Conservation (phyloP, 495 filamentous ascomycete species). For the Penicillium verhagenii region DNA sequence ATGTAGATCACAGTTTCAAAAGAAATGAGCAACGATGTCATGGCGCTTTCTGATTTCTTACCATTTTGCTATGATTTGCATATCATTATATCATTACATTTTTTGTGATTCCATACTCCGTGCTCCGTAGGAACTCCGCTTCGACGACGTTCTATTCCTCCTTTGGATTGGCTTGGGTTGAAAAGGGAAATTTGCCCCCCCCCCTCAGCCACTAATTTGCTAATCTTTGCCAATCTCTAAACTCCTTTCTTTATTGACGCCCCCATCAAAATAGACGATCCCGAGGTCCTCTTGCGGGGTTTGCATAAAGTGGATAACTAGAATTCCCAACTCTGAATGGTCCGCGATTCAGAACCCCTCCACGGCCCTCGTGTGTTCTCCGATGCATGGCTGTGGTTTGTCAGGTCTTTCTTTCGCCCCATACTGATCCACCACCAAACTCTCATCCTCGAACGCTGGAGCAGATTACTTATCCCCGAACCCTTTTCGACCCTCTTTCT, state of each 20-base stretch:
- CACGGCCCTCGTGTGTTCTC: slow-evolving; percentile 15
- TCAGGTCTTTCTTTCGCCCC: background rate
- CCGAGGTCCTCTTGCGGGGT: slow-evolving; percentile 5
- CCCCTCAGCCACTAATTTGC: no score
- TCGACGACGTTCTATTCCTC: no score
- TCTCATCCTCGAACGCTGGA: slow-evolving; percentile 1
- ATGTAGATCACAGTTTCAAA: slow-evolving; percentile 27
- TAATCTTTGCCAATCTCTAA: background rate
- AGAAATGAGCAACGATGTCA: slow-evolving; percentile 8
- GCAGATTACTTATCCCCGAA: background rate
- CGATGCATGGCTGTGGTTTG: slow-evolving; percentile 19
- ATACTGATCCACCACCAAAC: background rate
- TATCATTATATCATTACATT: no score
- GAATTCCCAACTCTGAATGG: background rate
- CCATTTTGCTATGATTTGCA: background rate
- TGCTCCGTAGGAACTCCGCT: background rate
- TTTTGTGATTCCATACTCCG: background rate
- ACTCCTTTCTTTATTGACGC: background rate
- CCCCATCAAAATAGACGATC: background rate
- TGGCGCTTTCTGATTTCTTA: background rate
- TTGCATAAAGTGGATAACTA: slow-evolving; percentile 1
- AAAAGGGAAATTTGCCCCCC: no score
- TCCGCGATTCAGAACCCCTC: slow-evolving; percentile 7
- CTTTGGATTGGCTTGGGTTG: no score
- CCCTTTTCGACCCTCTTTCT: background rate